A percentile compares a stretch with the other conserved stretches of the same genome.
These are phyloP conservation scores for Fusarium verticillioides DNA, from an alignment of 2,329 filamentous ascomycete genomes.

Conservation along the genomic window DNA sequence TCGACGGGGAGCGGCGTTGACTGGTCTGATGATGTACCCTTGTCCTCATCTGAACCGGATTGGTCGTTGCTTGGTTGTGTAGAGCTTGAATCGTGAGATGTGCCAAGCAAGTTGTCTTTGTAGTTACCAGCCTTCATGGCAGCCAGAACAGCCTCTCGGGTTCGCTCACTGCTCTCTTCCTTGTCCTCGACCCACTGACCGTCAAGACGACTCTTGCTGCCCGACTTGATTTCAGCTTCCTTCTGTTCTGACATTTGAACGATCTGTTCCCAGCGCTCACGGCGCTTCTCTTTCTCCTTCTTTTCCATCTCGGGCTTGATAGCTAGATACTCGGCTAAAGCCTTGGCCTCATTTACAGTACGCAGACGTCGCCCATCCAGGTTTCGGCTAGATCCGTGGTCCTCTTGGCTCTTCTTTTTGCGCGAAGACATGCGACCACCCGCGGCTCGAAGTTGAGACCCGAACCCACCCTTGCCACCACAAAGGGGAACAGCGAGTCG, in stretches of 20 bases:
- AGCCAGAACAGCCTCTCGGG: conserved; percentile 77
- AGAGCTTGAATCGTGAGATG: conserved; percentile 61
- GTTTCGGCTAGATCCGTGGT: conserved; percentile 91
- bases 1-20: conserved; percentile 63
- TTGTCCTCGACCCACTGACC: conserved; percentile 96
- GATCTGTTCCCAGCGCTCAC: conserved; percentile 87
- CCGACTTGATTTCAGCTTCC: conserved; percentile 84
- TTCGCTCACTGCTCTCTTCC: conserved; percentile 87
- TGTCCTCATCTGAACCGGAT: conserved; percentile 52
- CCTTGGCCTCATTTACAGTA: conserved; percentile 95
- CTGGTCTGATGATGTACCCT: conserved; percentile 56
- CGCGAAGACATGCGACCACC: conserved; percentile 98
- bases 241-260: conserved; percentile 85
- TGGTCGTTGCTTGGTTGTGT: conserved; percentile 44
- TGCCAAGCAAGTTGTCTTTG: conserved; percentile 68
- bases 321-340: conserved; percentile 91
- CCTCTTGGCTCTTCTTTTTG: conserved; percentile 86
- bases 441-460: conserved; percentile 94
- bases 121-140: conserved; percentile 74
- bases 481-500: conserved; percentile 82
- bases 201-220: conserved; percentile 77
- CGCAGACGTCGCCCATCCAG: conserved; percentile 89
- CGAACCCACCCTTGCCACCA: conserved; percentile 97
- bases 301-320: conserved; percentile 98
- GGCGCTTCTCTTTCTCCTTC: conserved; percentile 87